phyloP scores from a whole-genome alignment of 1,284 basidiomycete genomes.

The Clitocybe nebularis region DNA sequence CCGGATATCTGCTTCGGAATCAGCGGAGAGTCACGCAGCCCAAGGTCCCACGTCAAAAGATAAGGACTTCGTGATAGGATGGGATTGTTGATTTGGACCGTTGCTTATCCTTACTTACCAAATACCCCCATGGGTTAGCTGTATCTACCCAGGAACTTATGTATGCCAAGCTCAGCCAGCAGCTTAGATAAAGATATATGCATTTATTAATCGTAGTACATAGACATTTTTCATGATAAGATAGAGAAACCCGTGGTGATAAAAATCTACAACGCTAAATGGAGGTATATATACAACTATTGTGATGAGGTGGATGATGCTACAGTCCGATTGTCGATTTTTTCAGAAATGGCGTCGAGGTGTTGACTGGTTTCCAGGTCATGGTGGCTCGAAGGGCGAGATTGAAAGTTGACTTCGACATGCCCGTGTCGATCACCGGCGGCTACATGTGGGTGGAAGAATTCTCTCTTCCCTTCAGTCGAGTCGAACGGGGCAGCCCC shows the following conservation, averaged over 20 bases:
- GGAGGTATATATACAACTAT: conserved; percentile 16
- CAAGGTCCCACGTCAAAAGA: conserved; percentile 8
- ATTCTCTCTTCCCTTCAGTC: conserved; percentile 19
- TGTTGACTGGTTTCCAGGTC: conserved; percentile 11
- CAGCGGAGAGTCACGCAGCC: conserved; percentile 12
- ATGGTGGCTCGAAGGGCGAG: conserved; percentile 12
- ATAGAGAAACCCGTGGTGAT: conserved; percentile 3
- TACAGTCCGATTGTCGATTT: conserved; percentile 22
- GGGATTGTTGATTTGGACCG: conserved; percentile 49
- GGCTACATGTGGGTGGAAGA: conserved; percentile 24
- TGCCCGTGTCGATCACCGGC: conserved; percentile 48
- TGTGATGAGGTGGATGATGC: conserved; percentile 16
- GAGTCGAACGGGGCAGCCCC: conserved; percentile 38
- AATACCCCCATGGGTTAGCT: background rate
- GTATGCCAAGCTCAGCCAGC: background rate
- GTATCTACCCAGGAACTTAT: background rate
- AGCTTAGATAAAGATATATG: background rate
- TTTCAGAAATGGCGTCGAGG: conserved; percentile 25
- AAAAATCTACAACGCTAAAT: conserved; percentile 1
- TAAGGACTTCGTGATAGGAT: conserved; percentile 56
- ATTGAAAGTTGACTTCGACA: conserved; percentile 29
- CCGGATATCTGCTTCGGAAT: conserved; percentile 23
- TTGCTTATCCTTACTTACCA: conserved; percentile 4
- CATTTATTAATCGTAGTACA: conserved; percentile 4
- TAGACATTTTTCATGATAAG: conserved; percentile 6